phyloP scores from a whole-genome alignment of 176 grass and related monocot genomes.

The sorghum (Sorghum bicolor) region DNA sequence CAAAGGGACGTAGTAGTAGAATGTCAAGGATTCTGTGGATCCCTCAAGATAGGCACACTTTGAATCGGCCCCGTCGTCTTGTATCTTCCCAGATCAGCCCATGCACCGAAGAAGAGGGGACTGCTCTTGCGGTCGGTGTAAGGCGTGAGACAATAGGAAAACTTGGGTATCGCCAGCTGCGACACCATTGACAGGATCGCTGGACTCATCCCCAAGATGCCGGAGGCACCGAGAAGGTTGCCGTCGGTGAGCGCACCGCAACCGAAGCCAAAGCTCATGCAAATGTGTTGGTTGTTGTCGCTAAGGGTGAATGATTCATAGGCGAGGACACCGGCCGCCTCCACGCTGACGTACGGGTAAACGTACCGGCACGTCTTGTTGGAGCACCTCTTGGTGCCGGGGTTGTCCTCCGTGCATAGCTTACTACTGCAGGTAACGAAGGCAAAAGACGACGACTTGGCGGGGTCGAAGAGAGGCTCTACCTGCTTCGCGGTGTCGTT shows the following conservation, averaged over 20 bases:
- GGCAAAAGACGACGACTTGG: slow-evolving; percentile 33
- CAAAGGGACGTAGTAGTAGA: slow-evolving; percentile 31
- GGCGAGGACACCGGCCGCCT: slow-evolving; percentile 10
- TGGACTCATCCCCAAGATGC: slow-evolving; percentile 25
- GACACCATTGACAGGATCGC: not conserved
- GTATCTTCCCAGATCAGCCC: not conserved
- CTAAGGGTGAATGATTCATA: slow-evolving; percentile 41
- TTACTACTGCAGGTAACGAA: slow-evolving; percentile 28
- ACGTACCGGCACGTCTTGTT: slow-evolving; percentile 27
- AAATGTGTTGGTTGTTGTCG: not conserved
- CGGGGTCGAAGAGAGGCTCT: slow-evolving; percentile 31
- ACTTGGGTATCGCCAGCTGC: not conserved
- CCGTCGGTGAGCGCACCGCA: slow-evolving; percentile 27
- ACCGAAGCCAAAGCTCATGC: slow-evolving; percentile 11
- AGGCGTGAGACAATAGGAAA: slow-evolving; percentile 28
- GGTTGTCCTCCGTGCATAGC: slow-evolving; percentile 33
- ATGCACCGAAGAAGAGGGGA: not conserved
- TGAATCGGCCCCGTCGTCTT: not conserved
- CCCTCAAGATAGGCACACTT: too few species aligned
- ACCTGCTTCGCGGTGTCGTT: not conserved
- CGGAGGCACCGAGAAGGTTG: slow-evolving; percentile 5
- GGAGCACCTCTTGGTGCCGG: slow-evolving; percentile 2
- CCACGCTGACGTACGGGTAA: slow-evolving; percentile 24
- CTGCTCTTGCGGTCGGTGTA: not conserved
- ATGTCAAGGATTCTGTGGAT: not conserved